These are phyloP conservation scores for Alternaria viburni DNA, from an alignment of 2,329 filamentous ascomycete species.

Conservation along the genomic window DNA sequence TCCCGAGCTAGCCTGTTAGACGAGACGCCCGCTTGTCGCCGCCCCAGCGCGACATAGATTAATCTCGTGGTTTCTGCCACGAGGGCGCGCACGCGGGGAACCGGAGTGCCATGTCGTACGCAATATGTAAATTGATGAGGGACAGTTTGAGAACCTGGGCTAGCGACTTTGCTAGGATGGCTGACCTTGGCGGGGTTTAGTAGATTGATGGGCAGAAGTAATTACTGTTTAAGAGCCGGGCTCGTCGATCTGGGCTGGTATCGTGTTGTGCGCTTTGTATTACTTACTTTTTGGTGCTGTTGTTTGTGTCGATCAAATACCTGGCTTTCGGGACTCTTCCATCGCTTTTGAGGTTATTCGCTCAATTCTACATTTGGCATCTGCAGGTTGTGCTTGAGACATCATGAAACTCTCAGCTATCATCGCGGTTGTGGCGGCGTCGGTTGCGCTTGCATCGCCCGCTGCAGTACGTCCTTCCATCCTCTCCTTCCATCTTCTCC, in stretches of 20 bases:
- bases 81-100: constrained; percentile 25
- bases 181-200: too few species aligned
- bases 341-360: not conserved
- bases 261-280: not conserved
- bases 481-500: too few species aligned
- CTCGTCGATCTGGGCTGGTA: not conserved
- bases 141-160: too few species aligned
- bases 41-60: too few species aligned
- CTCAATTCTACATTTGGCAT: not conserved
- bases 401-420: constrained; percentile 36
- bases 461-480: constrained; percentile 24
- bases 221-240: constrained; percentile 22
- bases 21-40: too few species aligned
- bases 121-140: constrained; percentile 19
- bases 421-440: constrained; percentile 22
- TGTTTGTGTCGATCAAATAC: not conserved
- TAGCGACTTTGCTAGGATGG: too few species aligned
- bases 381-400: not conserved
- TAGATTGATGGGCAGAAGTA: constrained; percentile 22
- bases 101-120: constrained; percentile 16
- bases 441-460: constrained; percentile 31
- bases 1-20: too few species aligned
- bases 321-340: not conserved
- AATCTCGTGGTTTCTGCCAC: constrained; percentile 21
- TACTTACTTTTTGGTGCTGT: not conserved